Percentiles rank a stretch among this genome's conserved stretches.
These are phyloP conservation scores for Sporothrix sp. DNA, from an alignment of 2,329 filamentous ascomycete species.

Conservation along the genomic window DNA sequence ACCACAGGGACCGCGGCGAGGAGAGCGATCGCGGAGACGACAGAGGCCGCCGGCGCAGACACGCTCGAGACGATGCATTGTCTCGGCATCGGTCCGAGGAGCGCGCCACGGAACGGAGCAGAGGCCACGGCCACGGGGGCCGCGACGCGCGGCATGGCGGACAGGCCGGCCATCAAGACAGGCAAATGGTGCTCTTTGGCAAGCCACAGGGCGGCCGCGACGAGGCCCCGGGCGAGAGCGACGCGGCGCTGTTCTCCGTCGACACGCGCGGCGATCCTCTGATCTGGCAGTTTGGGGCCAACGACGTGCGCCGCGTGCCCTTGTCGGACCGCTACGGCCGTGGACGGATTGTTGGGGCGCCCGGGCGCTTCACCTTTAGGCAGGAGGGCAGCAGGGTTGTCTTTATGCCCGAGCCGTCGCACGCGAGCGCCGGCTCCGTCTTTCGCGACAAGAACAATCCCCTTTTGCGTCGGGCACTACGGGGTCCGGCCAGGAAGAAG, in stretches of 20 bases:
- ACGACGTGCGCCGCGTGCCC: constrained; percentile 64
- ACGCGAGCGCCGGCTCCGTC: constrained; percentile 31
- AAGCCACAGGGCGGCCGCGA: no score
- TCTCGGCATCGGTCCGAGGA: constrained; percentile 1
- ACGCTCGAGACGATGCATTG: no score
- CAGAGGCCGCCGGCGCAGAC: no score
- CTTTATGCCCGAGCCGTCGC: constrained; percentile 40
- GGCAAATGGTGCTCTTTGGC: constrained; percentile 4
- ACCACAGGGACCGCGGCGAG: not conserved
- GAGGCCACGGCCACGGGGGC: not conserved
- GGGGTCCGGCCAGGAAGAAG: constrained; percentile 26
- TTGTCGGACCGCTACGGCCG: constrained; percentile 58
- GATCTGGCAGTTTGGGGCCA: constrained; percentile 63
- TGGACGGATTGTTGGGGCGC: constrained; percentile 62
- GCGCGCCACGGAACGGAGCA: not conserved
- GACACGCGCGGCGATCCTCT: constrained; percentile 71
- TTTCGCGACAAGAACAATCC: constrained; percentile 35
- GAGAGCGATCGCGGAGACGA: not conserved
- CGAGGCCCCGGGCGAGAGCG: constrained; percentile 1
- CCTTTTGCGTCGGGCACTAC: constrained; percentile 31
- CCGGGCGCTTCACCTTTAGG: constrained; percentile 54
- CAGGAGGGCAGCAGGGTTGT: constrained; percentile 48
- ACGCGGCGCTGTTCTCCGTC: constrained; percentile 40
- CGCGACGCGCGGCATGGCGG: not conserved
- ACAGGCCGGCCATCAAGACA: not conserved